Evolutionary conservation across 2,329 filamentous ascomycete species (phyloP).

Genomic region (Epichloe hybrida): DNA sequence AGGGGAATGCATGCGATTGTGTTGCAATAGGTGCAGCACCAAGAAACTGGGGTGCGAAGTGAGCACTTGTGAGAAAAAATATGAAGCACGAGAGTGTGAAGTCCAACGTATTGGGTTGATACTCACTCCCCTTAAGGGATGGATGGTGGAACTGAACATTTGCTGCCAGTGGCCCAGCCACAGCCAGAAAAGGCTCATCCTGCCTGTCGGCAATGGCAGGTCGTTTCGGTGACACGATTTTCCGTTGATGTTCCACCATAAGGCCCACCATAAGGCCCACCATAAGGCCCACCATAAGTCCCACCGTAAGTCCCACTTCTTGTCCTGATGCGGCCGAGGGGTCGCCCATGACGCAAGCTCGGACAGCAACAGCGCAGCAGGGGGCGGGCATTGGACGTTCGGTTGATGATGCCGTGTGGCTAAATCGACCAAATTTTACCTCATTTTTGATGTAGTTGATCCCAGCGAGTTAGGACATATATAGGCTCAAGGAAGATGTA

Average conservation of each 20-base stretch:
- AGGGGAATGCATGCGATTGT: slow-evolving; percentile 7
- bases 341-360: no score
- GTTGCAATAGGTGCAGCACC: slow-evolving; percentile 4
- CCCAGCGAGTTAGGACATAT: no score
- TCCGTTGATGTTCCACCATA: neutral
- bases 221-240: neutral
- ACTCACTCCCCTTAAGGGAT: slow-evolving; percentile 5
- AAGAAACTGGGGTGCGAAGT: neutral
- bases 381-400: no score
- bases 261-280: no score
- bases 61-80: slow-evolving; percentile 3
- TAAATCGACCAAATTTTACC: no score
- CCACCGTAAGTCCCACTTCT: no score
- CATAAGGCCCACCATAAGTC: no score
- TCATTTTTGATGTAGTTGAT: no score
- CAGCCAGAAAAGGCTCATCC: neutral
- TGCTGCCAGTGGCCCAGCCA: slow-evolving; percentile 1
- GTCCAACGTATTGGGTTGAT: slow-evolving; percentile 1
- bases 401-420: neutral
- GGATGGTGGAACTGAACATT: slow-evolving; percentile 5
- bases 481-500: no score
- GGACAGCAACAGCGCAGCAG: no score
- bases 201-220: neutral
- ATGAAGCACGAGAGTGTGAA: slow-evolving; percentile 5
- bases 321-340: neutral